phyloP scores from a whole-genome alignment of 2,329 filamentous ascomycete genomes.

The Saccharata proteae region DNA sequence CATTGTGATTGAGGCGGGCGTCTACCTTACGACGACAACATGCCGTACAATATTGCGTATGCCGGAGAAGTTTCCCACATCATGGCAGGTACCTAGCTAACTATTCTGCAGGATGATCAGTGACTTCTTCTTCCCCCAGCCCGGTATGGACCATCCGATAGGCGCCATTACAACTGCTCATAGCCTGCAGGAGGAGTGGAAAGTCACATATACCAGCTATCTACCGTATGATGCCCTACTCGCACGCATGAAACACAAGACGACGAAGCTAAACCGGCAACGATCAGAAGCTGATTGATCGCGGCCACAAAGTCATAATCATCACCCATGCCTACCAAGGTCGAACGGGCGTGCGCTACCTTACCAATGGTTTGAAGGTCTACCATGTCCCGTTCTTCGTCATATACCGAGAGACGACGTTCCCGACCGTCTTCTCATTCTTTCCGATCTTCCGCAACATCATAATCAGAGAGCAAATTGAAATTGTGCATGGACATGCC shows the following conservation, averaged over 20 bases:
- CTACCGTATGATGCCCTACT: constrained; percentile 42
- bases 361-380: constrained; percentile 96
- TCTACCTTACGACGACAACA: too few species aligned
- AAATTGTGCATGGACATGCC: constrained; percentile 96
- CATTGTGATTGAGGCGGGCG: too few species aligned
- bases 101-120: constrained; percentile 67
- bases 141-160: constrained; percentile 37
- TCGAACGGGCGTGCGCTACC: constrained; percentile 81
- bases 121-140: constrained; percentile 98
- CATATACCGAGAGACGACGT: constrained; percentile 85
- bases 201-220: constrained; percentile 96
- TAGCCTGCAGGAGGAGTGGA: constrained; percentile 62
- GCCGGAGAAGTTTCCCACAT: constrained; percentile 19
- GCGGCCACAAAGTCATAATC: constrained; percentile 94
- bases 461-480: constrained; percentile 81
- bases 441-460: constrained; percentile 98
- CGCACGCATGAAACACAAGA: background rate
- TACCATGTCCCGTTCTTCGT: constrained; percentile 95
- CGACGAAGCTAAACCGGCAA: constrained; percentile 12
- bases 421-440: constrained; percentile 96
- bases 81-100: constrained; percentile 12
- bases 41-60: constrained; percentile 61
- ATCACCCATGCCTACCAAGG: constrained; percentile 93
- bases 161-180: constrained; percentile 7
- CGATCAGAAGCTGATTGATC: constrained; percentile 90